A percentile compares a stretch with the other conserved stretches of the same genome.
These are phyloP conservation scores for Pelargonium cotyledonis DNA, from an alignment of 441 rosid genomes.

Conservation along the genomic window DNA sequence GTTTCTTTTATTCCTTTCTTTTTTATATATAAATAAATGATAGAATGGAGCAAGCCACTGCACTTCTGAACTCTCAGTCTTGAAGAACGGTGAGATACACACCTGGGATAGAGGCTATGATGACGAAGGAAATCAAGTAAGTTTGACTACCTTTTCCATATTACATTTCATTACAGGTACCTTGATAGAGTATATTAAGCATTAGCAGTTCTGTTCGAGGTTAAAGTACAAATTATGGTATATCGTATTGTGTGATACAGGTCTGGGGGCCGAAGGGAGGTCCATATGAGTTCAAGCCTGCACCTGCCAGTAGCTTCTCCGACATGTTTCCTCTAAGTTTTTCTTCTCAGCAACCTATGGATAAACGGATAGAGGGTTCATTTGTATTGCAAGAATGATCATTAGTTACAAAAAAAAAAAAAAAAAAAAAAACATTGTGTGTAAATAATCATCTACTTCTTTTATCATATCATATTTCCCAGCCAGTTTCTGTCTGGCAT, in stretches of 20 bases:
- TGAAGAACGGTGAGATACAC: constrained; percentile 77
- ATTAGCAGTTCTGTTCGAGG: neutral
- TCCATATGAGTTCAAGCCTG: constrained; percentile 86
- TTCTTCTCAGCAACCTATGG: constrained; percentile 42
- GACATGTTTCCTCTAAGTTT: constrained; percentile 52
- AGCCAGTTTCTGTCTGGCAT: neutral
- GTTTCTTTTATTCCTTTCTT: neutral
- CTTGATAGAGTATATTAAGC: neutral
- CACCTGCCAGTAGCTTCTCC: constrained; percentile 49
- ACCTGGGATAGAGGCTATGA: constrained; percentile 88
- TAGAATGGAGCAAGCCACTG: constrained; percentile 57
- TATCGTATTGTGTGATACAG: constrained; percentile 30
- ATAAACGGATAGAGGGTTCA: constrained; percentile 73
- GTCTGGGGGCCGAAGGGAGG: constrained; percentile 81
- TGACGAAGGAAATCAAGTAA: constrained; percentile 67
- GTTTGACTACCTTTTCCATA: neutral
- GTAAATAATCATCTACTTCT: constrained; percentile 15
- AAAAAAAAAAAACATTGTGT: constrained; percentile 5
- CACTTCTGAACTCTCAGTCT: constrained; percentile 53
- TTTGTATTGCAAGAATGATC: constrained; percentile 63
- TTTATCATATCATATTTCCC: constrained; percentile 1
- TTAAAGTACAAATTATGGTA: neutral
- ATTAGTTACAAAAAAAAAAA: constrained; percentile 5
- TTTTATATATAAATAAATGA: neutral
- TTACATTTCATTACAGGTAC: neutral